Evolutionary conservation across 2,329 filamentous ascomycete genomes (phyloP).

Genomic region (Chaetomium strumarium): DNA sequence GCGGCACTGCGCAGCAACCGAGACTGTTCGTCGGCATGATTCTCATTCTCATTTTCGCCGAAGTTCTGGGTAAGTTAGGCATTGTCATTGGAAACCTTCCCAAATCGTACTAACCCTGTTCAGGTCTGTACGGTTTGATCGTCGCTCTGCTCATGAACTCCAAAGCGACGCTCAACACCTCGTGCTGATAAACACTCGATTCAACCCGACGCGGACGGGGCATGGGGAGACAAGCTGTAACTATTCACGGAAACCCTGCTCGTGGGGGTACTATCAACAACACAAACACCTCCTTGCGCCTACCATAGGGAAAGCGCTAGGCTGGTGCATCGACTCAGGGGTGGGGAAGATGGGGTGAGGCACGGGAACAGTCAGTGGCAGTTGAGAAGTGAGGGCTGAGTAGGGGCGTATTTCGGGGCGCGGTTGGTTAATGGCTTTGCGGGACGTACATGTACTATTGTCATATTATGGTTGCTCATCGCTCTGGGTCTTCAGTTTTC

Average conservation of each 20-base stretch:
- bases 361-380: conserved; percentile 13
- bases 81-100: background rate
- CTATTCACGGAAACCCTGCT: conserved; percentile 21
- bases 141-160: conserved; percentile 99
- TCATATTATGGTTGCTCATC: conserved; percentile 39
- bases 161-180: conserved; percentile 62
- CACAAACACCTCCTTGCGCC: conserved; percentile 10
- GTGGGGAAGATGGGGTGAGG: background rate
- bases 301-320: background rate
- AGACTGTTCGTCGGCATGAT: conserved; percentile 95
- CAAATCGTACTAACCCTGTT: background rate
- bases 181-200: conserved; percentile 45
- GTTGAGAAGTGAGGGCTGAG: conserved; percentile 17
- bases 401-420: conserved; percentile 22
- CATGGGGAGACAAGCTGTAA: conserved; percentile 35
- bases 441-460: conserved; percentile 47
- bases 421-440: conserved; percentile 26
- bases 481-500: conserved; percentile 33
- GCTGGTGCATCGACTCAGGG: background rate
- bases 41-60: conserved; percentile 98
- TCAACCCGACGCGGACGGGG: conserved; percentile 15
- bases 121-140: conserved; percentile 97
- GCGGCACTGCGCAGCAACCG: conserved; percentile 77
- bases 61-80: conserved; percentile 80
- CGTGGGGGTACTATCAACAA: conserved; percentile 20